Conservation (phyloP, 495 filamentous ascomycete species). For the Hamigera avellanea region DNA sequence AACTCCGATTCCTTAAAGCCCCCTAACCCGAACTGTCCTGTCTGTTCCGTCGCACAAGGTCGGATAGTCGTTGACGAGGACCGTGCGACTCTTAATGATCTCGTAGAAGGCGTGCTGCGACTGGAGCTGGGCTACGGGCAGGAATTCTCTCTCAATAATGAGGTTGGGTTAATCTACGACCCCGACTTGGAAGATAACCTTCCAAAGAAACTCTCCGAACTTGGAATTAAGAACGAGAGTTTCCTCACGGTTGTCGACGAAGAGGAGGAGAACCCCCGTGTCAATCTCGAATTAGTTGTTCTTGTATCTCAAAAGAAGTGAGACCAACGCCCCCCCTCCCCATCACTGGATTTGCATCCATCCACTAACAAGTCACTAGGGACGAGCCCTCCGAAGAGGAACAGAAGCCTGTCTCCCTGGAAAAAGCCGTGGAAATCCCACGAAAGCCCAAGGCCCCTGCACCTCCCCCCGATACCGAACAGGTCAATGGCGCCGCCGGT, state of each 20-base stretch:
- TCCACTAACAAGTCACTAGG: conserved; percentile 10
- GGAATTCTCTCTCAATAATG: conserved; percentile 67
- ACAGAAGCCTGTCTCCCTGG: conserved; percentile 32
- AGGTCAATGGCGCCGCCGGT: conserved; percentile 11
- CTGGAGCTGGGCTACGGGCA: conserved; percentile 66
- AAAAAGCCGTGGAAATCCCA: conserved; percentile 36
- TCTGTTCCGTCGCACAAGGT: conserved; percentile 65
- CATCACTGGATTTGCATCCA: neutral
- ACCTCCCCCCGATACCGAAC: conserved; percentile 8
- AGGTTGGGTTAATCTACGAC: conserved; percentile 70
- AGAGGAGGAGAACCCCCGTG: conserved; percentile 64
- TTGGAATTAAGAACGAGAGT: conserved; percentile 58
- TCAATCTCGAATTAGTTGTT: conserved; percentile 66
- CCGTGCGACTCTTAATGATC: conserved; percentile 65
- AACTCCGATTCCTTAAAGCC: conserved; percentile 60
- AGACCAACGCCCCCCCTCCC: neutral
- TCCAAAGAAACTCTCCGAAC: conserved; percentile 61
- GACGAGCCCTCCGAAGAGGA: conserved; percentile 21
- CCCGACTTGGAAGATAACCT: conserved; percentile 82
- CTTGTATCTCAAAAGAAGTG: conserved; percentile 30
- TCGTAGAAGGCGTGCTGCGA: conserved; percentile 65
- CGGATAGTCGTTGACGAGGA: conserved; percentile 56
- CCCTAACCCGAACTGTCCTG: conserved; percentile 70
- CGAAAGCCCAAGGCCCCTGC: conserved; percentile 30
- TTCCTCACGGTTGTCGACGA: conserved; percentile 84